Base-by-base conservation (phyloP, 2,329 filamentous ascomycete genomes). In the Talaromyces sp. region DNA sequence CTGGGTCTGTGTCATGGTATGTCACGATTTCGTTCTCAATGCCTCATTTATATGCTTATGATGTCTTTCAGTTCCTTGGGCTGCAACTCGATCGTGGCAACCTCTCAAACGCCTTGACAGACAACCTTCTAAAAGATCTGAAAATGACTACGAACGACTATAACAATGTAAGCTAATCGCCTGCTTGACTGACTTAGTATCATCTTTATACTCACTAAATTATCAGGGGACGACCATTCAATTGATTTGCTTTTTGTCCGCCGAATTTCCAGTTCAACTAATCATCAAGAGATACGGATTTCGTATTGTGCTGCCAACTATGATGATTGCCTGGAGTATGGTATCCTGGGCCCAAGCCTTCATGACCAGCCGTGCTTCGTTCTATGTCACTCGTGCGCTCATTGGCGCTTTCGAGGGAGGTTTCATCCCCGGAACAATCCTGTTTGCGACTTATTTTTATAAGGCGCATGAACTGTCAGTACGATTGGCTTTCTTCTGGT, bases 361-460 rank as follows among this genome's bases (percentile, higher is more conserved):
- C 0, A 75, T 83, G 4, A 75, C 75, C 14, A 84, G 80, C 0
- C 76, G 76, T 31, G 73, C 73, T 1, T 70, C 70, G 1, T 78
- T 75, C 67, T 78, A 75, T 31, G 76, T 76, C 10, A 80, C 78
- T 59, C 73, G 79, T 31, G 71, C 77, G 16, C 76, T 80, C 0
- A 71, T 84, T 0, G 82, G 81, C 1, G 66, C 71, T 2, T 70
- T 84, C 0, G 73, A 83, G 50, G 83, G 83, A 6, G 83, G 83
- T 0, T 89, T 89, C 68, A 88, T 89, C 59, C 86, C 86, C 0
- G 86, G 87, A 66, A 86, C 86, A 24, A 84, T 90, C 14, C 78
- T 90, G 5, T 76, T 72, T 62, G 68, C 74, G 1, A 74, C 74
- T 8, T 91, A 91, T 73, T 92, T 88, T 72, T 91, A 91, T 77